These are phyloP conservation scores for Penicillium sp. DNA, from an alignment of 2,329 filamentous ascomycete genomes.

Conservation along the genomic window DNA sequence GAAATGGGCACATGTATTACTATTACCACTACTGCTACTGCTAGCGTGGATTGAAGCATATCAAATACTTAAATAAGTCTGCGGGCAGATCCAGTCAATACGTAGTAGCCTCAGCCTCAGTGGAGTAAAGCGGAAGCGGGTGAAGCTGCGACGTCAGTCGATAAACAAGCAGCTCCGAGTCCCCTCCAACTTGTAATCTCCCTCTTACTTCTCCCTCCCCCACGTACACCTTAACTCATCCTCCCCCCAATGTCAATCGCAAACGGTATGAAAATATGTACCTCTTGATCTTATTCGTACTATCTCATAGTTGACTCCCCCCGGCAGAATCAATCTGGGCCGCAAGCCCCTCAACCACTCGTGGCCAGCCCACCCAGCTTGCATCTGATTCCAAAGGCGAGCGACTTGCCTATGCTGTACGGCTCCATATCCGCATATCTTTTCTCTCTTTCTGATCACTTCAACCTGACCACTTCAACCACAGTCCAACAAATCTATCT, in stretches of 20 bases:
- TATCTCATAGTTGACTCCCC: slow-evolving; percentile 18
- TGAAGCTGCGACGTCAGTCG: slow-evolving; percentile 19
- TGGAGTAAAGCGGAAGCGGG: too few species aligned
- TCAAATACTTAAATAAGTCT: neutral
- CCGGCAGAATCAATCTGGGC: slow-evolving; percentile 74
- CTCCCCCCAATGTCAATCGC: slow-evolving; percentile 48
- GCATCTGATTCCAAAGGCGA: slow-evolving; percentile 88
- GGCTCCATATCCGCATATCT: slow-evolving; percentile 41
- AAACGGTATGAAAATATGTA: slow-evolving; percentile 43
- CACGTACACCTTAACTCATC: slow-evolving; percentile 3
- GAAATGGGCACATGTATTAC: slow-evolving; percentile 25
- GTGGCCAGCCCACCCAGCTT: slow-evolving; percentile 87
- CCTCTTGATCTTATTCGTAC: neutral
- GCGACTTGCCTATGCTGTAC: slow-evolving; percentile 87
- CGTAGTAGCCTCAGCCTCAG: too few species aligned
- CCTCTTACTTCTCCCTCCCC: slow-evolving; percentile 9
- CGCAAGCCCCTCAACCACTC: slow-evolving; percentile 77
- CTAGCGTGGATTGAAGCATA: slow-evolving; percentile 9
- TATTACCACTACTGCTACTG: slow-evolving; percentile 13
- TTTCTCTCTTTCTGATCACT: slow-evolving; percentile 3
- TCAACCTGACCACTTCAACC: slow-evolving; percentile 8
- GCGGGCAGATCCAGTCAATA: too few species aligned
- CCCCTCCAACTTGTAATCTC: neutral
- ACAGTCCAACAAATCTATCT: slow-evolving; percentile 94
- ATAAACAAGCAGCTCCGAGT: slow-evolving; percentile 25